Evolutionary conservation across 176 grass and related monocot species (phyloP), one percentile per base, ranked within the genome.

Genomic region (Musa beccarii): DNA sequence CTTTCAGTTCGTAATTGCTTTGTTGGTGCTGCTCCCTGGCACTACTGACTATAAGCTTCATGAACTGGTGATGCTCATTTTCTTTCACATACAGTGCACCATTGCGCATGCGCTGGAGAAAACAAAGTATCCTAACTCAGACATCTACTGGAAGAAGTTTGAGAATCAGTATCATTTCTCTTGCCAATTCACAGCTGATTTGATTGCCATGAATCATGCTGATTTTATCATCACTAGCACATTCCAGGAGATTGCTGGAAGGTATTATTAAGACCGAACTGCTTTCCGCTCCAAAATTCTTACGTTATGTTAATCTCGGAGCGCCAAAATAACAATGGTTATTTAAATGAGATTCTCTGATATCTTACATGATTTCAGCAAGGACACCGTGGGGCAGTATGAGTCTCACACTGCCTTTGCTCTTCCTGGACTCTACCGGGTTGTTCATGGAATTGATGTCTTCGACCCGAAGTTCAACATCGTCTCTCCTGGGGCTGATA

Each of bases 381-480:
- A 96, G 85, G 87, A 89, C 75, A 96, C 92, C 0, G 92, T 96
- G 54, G 92, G 92, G 3, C 92, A 96, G 82, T 96, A 96, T 14
- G 92, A 96, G 79, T 92, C 92, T 9, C 92, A 96, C 79, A 96
- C 87, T 80, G 89, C 89, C 22, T 96, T 96, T 71, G 92, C 92
- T 29, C 81, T 96, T 76, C 92, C 92, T 69, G 92, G 89, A 5
- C 83, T 96, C 53, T 96, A 96, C 78, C 89, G 92, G 17, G 92
- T 96, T 8, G 92, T 96, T 75, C 92, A 96, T 0, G 92, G 92
- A 63, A 96, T 96, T 9, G 92, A 96, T 74, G 92, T 96, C 54
- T 96, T 96, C 12, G 92, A 96, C 81, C 92, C 92, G 0, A 96
- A 96, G 76, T 96, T 96, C 84, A 96, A 96, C 87, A 96, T 96